phyloP scores from a whole-genome alignment of 257 asterid species.

The Solanum neorickii region DNA sequence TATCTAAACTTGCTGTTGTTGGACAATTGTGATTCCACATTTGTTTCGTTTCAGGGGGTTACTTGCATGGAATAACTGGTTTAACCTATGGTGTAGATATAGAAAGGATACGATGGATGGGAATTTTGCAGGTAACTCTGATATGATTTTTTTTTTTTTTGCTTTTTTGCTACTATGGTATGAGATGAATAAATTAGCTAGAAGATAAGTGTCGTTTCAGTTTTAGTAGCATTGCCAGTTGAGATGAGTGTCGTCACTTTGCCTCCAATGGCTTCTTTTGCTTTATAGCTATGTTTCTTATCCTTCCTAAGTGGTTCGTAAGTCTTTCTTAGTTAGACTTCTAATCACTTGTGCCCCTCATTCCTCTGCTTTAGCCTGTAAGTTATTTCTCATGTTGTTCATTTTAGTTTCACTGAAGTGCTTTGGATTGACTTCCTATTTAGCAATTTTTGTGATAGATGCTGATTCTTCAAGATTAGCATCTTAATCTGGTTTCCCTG shows the following conservation, averaged over 20 bases:
- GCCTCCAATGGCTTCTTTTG: background rate
- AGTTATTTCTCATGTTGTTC: background rate
- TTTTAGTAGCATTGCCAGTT: background rate
- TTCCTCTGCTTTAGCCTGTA: background rate
- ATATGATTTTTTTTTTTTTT: background rate
- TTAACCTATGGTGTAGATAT: conserved; percentile 84
- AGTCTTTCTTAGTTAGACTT: background rate
- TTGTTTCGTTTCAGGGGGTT: conserved; percentile 59
- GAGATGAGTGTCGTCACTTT: background rate
- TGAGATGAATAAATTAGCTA: background rate
- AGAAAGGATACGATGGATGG: conserved; percentile 56
- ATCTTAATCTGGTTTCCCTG: background rate
- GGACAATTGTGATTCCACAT: background rate
- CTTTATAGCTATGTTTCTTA: background rate
- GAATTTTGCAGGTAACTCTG: conserved; percentile 69
- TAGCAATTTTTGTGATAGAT: background rate
- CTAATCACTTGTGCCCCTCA: background rate
- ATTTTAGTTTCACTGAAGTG: background rate
- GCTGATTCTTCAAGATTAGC: background rate
- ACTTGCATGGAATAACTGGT: conserved; percentile 69
- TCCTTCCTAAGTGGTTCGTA: background rate
- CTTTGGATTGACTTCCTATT: background rate
- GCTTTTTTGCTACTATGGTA: background rate
- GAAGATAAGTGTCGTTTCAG: background rate
- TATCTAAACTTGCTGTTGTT: conserved; percentile 6